phyloP scores from a whole-genome alignment of 2,329 filamentous ascomycete species.

The Fusarium floridanum region DNA sequence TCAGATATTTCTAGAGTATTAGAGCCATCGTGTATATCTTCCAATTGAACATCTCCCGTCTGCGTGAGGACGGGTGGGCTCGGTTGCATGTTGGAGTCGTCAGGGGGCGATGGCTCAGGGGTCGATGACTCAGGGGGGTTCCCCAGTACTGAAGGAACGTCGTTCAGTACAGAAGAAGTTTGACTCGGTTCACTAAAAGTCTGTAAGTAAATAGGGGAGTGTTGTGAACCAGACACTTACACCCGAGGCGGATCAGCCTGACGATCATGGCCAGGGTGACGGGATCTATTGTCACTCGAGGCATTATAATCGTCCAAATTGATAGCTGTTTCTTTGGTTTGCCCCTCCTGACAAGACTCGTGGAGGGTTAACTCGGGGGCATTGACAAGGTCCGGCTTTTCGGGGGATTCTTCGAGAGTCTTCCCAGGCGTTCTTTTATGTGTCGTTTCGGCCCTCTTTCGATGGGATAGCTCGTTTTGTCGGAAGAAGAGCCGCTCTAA shows the following conservation, averaged over 20 bases:
- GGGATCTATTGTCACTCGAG: background rate
- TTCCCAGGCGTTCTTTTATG: background rate
- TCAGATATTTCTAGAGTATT: background rate
- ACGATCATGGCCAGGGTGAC: background rate
- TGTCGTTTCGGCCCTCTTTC: background rate
- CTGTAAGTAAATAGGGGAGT: background rate
- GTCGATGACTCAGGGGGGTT: background rate
- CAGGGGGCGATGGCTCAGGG: background rate
- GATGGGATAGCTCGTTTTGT: background rate
- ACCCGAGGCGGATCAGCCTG: background rate
- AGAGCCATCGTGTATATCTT: background rate
- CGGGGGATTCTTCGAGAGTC: background rate
- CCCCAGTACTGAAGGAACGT: background rate
- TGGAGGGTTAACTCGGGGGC: background rate
- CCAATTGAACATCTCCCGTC: background rate
- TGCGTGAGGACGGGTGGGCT: background rate
- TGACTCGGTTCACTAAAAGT: background rate
- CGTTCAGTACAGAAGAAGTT: background rate
- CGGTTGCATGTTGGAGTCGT: background rate
- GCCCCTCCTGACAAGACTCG: background rate
- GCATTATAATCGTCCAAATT: background rate
- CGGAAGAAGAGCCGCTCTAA: background rate
- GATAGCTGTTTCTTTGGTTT: background rate
- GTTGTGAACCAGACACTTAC: background rate
- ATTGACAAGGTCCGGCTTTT: background rate